phyloP scores from a whole-genome alignment of 371 early-diverging fungal genomes.

The Zancudomyces culisetae region DNA sequence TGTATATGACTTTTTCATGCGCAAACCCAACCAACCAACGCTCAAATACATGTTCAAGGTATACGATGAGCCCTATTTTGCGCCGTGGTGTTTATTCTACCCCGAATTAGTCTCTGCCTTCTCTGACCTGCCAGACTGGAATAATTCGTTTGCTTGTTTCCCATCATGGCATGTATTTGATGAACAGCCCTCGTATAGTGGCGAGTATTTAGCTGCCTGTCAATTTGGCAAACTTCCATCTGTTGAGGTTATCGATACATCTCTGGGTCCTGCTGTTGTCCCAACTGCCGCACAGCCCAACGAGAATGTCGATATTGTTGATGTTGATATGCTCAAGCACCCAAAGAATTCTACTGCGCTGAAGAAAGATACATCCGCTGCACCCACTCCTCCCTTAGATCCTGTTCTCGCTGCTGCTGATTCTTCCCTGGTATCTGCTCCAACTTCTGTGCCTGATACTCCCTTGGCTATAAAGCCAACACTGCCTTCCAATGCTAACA shows the following conservation, averaged over 20 bases:
- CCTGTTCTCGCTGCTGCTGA: constrained; percentile 9
- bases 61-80: constrained; percentile 67
- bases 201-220: constrained; percentile 6
- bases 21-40: constrained; percentile 46
- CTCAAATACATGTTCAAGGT: constrained; percentile 60
- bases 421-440: neutral
- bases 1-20: constrained; percentile 58
- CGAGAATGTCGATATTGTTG: neutral
- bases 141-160: constrained; percentile 5
- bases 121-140: constrained; percentile 12
- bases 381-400: neutral
- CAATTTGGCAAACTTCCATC: constrained; percentile 21
- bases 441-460: neutral
- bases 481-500: no score
- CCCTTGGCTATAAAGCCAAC: neutral
- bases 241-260: neutral
- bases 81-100: constrained; percentile 39
- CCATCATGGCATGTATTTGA: constrained; percentile 1
- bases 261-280: neutral
- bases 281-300: no score
- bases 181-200: neutral
- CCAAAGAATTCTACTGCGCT: neutral
- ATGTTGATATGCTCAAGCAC: constrained; percentile 4
- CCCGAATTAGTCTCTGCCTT: constrained; percentile 10
- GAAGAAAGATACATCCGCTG: neutral